Base-by-base conservation (phyloP, 805 yeast species). In the Pichia sporocuriosa region DNA sequence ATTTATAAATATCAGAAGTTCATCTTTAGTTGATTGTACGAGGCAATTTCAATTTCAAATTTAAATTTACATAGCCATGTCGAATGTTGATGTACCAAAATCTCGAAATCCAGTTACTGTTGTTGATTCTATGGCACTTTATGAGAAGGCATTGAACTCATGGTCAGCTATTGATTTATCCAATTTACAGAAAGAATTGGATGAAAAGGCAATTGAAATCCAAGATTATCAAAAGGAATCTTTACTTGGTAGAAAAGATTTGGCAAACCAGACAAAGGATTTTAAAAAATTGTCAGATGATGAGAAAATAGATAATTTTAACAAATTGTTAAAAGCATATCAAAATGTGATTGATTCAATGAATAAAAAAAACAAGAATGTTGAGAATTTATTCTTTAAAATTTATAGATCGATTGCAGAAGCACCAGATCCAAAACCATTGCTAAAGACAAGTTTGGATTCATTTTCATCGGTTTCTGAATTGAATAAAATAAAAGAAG, bases 361-460 rank as follows among this genome's bases (percentile, higher is more conserved):
- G 49, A 85, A 96, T 2, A 76, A 77, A 50, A 77, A 93, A 48
- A 79, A 85, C 41, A 86, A 89, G 56, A 67, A 61, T 34, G 77
- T 84, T 1, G 97, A 93, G 55, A 67, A 72, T 29, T 70, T 79
- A 24, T 82, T 93, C 54, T 75, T 88, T 57, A 77, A 79, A 16
- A 68, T 85, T 19, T 90, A 90, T 65, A 68, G 85, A 42, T 68
- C 77, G 13, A 65, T 90, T 5, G 85, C 88, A 5, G 96, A 89
- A 58, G 89, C 94, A 0, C 97, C 97, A 0, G 97, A 90, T 63
- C 97, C 97, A 1, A 76, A 73, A 47, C 94, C 95, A 4, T 61
- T 89, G 32, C 64, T 90, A 44, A 84, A 83, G 51, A 72, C 78
- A 29, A 76, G 89, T 1, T 57, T 84, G 22, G 85, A 80, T 37